Evolutionary conservation across 495 filamentous ascomycete genomes (phyloP).

Genomic region (Penicillium roqueforti): DNA sequence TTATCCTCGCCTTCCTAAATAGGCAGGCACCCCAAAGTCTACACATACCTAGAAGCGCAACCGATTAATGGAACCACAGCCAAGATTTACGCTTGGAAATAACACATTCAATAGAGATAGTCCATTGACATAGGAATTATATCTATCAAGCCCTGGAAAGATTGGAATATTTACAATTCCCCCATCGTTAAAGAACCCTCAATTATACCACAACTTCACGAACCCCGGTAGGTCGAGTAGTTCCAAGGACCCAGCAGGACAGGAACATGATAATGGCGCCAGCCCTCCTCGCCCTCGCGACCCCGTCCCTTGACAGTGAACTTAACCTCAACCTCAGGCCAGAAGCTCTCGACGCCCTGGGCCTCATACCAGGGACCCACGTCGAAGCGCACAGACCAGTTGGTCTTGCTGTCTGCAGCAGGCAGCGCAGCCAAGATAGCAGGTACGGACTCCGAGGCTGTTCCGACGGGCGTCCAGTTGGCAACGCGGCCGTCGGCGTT

Average conservation of each 20-base stretch:
- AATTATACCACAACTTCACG: constrained; percentile 19
- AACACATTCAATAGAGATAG: not conserved
- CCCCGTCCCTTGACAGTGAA: constrained; percentile 65
- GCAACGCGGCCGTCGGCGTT: constrained; percentile 84
- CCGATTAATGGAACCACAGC: not conserved
- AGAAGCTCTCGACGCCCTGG: constrained; percentile 71
- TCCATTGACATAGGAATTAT: not conserved
- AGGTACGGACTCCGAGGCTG: constrained; percentile 46
- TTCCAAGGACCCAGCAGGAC: constrained; percentile 83
- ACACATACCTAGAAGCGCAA: not conserved
- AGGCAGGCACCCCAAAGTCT: not conserved
- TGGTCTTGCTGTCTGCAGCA: constrained; percentile 40
- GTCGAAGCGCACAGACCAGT: constrained; percentile 75
- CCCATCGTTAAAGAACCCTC: not conserved
- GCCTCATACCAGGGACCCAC: constrained; percentile 71
- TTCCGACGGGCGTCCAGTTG: constrained; percentile 60
- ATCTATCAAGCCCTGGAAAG: not conserved
- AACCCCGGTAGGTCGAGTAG: constrained; percentile 90
- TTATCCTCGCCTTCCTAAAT: not conserved
- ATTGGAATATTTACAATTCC: not conserved
- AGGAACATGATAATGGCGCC: constrained; percentile 88
- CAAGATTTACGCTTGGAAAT: not conserved
- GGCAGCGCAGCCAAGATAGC: constrained; percentile 43
- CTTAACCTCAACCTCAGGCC: constrained; percentile 82
- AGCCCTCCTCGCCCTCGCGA: constrained; percentile 54